Evolutionary conservation across 2,329 filamentous ascomycete genomes (phyloP).

Genomic region (Colletotrichum sp.): DNA sequence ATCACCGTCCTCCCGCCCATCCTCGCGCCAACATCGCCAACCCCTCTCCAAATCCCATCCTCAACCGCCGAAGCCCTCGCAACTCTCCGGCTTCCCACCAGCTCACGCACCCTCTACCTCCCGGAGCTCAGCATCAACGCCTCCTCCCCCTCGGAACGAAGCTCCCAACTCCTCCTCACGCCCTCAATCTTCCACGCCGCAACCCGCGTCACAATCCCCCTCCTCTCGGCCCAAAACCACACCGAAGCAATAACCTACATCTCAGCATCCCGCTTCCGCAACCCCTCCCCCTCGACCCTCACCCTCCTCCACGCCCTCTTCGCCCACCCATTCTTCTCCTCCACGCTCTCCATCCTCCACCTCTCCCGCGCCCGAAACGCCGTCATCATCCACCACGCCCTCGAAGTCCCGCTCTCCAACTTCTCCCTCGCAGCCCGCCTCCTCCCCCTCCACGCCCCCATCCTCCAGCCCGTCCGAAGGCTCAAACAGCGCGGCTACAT

Average conservation of each 20-base stretch:
- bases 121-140: conserved; percentile 30
- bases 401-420: not conserved
- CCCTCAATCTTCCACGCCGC: conserved; percentile 27
- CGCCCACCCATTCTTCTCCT: not conserved
- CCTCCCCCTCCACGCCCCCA: not conserved
- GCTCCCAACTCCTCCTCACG: conserved; percentile 26
- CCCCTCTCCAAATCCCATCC: not conserved
- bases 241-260: conserved; percentile 2
- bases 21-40: not conserved
- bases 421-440: not conserved
- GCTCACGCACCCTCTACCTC: conserved; percentile 24
- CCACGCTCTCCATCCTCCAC: not conserved
- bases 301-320: not conserved
- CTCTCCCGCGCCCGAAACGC: not conserved
- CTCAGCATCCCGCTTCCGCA: not conserved
- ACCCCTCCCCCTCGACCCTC: not conserved
- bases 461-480: not conserved
- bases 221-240: conserved; percentile 1
- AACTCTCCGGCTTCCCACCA: not conserved
- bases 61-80: not conserved
- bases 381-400: not conserved
- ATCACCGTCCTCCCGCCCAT: not conserved
- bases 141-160: conserved; percentile 22
- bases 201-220: conserved; percentile 25
- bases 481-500: not conserved